A percentile compares a stretch with the other conserved stretches of the same genome.
Evolutionary conservation across 2,329 filamentous ascomycete genomes (phyloP).

Genomic region (Coniochaeta sp.): DNA sequence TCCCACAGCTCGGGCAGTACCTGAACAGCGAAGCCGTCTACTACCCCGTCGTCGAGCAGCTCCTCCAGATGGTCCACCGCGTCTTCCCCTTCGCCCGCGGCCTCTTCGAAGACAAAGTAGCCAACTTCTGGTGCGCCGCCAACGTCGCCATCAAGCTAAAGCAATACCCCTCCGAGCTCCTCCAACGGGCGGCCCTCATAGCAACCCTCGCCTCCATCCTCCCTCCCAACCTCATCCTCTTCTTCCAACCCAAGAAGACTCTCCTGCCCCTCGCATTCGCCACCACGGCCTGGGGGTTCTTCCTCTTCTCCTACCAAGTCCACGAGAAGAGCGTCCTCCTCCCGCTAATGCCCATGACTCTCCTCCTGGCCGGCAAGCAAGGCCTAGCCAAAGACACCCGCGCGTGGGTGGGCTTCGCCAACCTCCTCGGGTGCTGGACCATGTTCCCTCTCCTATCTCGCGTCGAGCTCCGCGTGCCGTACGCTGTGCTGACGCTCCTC

Average conservation of each 20-base stretch:
- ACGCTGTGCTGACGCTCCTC: conserved; percentile 73
- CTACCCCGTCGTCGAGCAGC: conserved; percentile 69
- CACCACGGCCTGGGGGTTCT: conserved; percentile 90
- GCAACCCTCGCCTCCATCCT: conserved; percentile 71
- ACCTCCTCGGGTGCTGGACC: conserved; percentile 83
- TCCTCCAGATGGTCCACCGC: conserved; percentile 81
- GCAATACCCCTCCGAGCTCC: conserved; percentile 59
- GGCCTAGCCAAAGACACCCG: conserved; percentile 71
- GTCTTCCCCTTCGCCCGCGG: conserved; percentile 95
- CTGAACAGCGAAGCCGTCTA: conserved; percentile 60
- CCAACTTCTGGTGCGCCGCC: conserved; percentile 93
- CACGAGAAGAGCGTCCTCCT: conserved; percentile 96
- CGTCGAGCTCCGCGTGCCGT: conserved; percentile 78
- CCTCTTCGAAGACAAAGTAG: conserved; percentile 96
- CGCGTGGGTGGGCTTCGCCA: conserved; percentile 94
- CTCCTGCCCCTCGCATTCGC: conserved; percentile 76
- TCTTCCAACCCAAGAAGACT: conserved; percentile 69
- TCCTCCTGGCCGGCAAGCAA: conserved; percentile 71
- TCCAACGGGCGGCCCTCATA: conserved; percentile 69
- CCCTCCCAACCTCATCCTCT: conserved; percentile 72
- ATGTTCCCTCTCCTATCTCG: conserved; percentile 86
- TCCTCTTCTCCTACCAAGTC: conserved; percentile 95
- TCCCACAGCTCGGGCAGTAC: conserved; percentile 47
- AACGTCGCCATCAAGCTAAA: conserved; percentile 87
- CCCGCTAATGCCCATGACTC: conserved; percentile 86